A percentile compares a stretch with the other conserved stretches of the same genome.
Conservation (phyloP, 306 rosid species). For the Rosa multiflora region DNA sequence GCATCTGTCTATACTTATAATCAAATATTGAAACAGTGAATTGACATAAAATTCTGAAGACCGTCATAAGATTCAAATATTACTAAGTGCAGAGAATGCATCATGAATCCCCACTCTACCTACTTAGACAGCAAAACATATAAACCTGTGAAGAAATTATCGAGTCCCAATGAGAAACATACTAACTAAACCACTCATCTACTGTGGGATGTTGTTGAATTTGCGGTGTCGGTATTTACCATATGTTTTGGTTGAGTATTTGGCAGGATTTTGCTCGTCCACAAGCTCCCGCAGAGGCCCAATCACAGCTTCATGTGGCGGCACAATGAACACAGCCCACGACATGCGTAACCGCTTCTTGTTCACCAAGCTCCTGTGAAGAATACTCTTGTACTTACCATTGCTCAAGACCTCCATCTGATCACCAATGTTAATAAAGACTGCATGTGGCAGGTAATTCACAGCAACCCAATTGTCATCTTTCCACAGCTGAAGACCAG, state of each 20-base stretch:
- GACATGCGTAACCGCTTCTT: slow-evolving; percentile 62
- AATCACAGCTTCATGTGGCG: slow-evolving; percentile 42
- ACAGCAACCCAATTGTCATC: no score
- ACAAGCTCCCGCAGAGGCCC: slow-evolving; percentile 56
- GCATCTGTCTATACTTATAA: neutral
- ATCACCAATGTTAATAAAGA: slow-evolving; percentile 61
- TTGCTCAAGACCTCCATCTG: slow-evolving; percentile 64
- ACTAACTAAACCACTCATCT: neutral
- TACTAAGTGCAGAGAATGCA: neutral
- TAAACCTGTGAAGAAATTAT: neutral
- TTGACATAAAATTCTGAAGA: neutral
- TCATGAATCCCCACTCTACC: neutral
- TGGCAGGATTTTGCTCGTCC: slow-evolving; percentile 43
- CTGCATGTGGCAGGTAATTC: no score
- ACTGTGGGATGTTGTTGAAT: slow-evolving; percentile 61
- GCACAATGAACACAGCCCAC: slow-evolving; percentile 61
- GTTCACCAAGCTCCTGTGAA: slow-evolving; percentile 69
- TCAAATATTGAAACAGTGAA: neutral
- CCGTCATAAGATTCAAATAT: neutral
- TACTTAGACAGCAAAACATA: neutral
- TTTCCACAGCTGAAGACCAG: no score
- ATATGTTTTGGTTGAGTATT: slow-evolving; percentile 57
- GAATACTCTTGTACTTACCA: slow-evolving; percentile 60
- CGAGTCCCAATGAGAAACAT: neutral
- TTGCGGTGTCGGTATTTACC: slow-evolving; percentile 61